These are phyloP conservation scores for Neonectria coccinea DNA, from an alignment of 2,329 filamentous ascomycete species.

Conservation along the genomic window DNA sequence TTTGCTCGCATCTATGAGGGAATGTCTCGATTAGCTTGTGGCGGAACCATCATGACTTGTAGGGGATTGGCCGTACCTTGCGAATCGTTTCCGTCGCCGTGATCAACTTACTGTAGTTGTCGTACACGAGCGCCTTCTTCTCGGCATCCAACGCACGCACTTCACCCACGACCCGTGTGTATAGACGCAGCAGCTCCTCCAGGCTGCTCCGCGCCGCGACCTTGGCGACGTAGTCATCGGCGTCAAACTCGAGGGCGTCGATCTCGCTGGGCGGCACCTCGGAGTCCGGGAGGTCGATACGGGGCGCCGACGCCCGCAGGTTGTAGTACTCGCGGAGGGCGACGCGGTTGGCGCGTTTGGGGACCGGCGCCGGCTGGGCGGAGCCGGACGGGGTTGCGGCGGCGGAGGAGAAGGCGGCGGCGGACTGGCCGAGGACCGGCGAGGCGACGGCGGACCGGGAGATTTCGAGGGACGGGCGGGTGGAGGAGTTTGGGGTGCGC, in stretches of 20 bases:
- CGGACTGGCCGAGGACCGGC: conserved; percentile 51
- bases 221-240: conserved; percentile 73
- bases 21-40: conserved; percentile 1
- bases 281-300: conserved; percentile 60
- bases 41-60: neutral
- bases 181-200: conserved; percentile 75
- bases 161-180: conserved; percentile 80
- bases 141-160: conserved; percentile 93
- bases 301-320: conserved; percentile 62
- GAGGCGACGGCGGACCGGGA: conserved; percentile 71
- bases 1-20: conserved; percentile 74
- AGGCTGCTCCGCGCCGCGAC: conserved; percentile 73
- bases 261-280: conserved; percentile 77
- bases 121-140: conserved; percentile 96
- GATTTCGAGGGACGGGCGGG: conserved; percentile 78
- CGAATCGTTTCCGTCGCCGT: conserved; percentile 96
- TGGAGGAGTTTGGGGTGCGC: conserved; percentile 76
- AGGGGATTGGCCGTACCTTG: conserved; percentile 61
- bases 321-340: conserved; percentile 97
- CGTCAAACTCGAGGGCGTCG: conserved; percentile 78
- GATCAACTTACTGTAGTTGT: conserved; percentile 98
- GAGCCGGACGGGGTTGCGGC: conserved; percentile 3
- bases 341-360: conserved; percentile 77
- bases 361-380: conserved; percentile 51
- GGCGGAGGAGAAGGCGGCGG: conserved; percentile 26